phyloP scores from a whole-genome alignment of 148 eudicot genomes.

The Rhododendron kiyosumense region DNA sequence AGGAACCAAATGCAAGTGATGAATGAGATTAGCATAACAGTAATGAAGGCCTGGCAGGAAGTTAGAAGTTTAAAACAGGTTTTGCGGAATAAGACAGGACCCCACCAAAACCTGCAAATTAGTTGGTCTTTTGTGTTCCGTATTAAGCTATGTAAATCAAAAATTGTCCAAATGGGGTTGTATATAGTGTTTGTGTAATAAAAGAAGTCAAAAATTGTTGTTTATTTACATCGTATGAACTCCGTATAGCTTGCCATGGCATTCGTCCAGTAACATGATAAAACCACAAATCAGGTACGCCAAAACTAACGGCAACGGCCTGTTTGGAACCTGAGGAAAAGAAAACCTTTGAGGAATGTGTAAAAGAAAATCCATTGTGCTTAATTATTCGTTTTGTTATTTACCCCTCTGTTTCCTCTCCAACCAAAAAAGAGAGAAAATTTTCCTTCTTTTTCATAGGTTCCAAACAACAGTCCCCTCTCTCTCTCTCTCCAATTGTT shows the following conservation, averaged over 20 bases:
- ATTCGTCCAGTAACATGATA: not conserved
- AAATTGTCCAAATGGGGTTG: not conserved
- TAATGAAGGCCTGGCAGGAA: not conserved
- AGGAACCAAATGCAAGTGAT: conserved; percentile 11
- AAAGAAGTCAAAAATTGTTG: conserved; percentile 4
- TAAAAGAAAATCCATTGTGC: not conserved
- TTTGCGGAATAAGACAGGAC: conserved; percentile 17
- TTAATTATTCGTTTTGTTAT: not conserved
- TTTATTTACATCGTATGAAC: not conserved
- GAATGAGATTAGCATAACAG: conserved; percentile 8
- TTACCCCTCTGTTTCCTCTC: not conserved
- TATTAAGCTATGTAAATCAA: conserved; percentile 10
- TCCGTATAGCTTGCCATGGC: not conserved
- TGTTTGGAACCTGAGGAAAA: not conserved
- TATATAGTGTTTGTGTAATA: conserved; percentile 10
- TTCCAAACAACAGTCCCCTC: no score
- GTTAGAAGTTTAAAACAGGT: conserved; percentile 9
- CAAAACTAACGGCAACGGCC: not conserved
- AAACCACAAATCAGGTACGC: not conserved
- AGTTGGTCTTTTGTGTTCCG: conserved; percentile 5
- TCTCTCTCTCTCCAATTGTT: not conserved
- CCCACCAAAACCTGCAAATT: conserved; percentile 9
- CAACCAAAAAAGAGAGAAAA: no score
- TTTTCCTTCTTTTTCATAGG: no score
- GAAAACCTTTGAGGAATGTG: not conserved